Evolutionary conservation across 1,284 basidiomycete species (phyloP).

Genomic region (Sporisorium reilianum): DNA sequence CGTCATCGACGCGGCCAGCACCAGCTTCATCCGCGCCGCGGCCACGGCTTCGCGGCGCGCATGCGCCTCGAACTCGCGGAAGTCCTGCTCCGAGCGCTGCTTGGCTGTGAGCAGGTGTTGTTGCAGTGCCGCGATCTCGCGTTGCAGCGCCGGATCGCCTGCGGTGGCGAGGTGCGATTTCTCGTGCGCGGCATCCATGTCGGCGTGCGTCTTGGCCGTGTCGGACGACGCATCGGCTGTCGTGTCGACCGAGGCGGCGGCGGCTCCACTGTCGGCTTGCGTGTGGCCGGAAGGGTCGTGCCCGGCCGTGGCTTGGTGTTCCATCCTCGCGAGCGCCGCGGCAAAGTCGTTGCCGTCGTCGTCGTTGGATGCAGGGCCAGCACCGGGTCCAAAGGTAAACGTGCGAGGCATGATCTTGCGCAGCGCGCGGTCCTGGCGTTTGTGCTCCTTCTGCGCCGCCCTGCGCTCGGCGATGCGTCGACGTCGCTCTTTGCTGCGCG

Average conservation of each 20-base stretch:
- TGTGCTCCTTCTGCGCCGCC: constrained; percentile 29
- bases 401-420: constrained; percentile 23
- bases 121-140: constrained; percentile 26
- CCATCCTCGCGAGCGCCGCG: constrained; percentile 30
- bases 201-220: constrained; percentile 1
- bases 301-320: constrained; percentile 15
- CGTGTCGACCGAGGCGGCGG: constrained; percentile 1
- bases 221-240: background rate
- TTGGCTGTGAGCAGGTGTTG: constrained; percentile 24
- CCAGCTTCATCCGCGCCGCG: constrained; percentile 28
- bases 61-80: constrained; percentile 33
- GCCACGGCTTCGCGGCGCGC: constrained; percentile 22
- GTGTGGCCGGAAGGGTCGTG: background rate
- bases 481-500: constrained; percentile 30
- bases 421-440: constrained; percentile 32
- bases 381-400: constrained; percentile 20
- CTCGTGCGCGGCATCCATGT: background rate
- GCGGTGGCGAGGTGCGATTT: constrained; percentile 4
- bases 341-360: constrained; percentile 24
- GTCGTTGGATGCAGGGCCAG: background rate
- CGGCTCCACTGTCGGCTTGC: background rate
- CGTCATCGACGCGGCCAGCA: constrained; percentile 70
- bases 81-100: constrained; percentile 28
- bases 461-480: constrained; percentile 24
- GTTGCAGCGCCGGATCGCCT: constrained; percentile 35